phyloP scores from a whole-genome alignment of 2,329 filamentous ascomycete species.

The Thermomyces lanuginosus region DNA sequence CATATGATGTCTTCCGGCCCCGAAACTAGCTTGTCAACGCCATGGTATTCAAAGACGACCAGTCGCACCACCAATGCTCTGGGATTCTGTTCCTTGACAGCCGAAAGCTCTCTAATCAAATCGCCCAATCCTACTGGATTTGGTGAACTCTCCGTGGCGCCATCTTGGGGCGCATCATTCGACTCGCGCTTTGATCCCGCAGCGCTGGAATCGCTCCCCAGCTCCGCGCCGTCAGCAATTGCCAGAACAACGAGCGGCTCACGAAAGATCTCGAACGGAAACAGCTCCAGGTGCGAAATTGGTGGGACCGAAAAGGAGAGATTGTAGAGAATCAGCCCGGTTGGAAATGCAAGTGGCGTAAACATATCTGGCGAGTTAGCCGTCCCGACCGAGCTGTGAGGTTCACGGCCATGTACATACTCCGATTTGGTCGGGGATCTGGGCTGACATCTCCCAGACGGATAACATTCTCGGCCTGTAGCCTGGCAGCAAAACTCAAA shows the following conservation, averaged over 20 bases:
- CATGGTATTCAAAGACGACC: constrained; percentile 60
- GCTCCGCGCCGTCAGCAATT: constrained; percentile 63
- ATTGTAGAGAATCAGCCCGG: constrained; percentile 76
- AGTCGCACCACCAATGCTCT: constrained; percentile 64
- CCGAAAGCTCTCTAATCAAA: constrained; percentile 48
- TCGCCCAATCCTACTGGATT: constrained; percentile 21
- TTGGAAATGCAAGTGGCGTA: constrained; percentile 73
- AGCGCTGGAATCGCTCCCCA: constrained; percentile 24
- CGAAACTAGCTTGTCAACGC: constrained; percentile 38
- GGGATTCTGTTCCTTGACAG: constrained; percentile 54
- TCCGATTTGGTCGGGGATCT: constrained; percentile 70
- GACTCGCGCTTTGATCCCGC: constrained; percentile 3
- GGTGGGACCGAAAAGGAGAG: constrained; percentile 64
- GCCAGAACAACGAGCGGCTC: constrained; percentile 73
- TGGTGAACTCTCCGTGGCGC: constrained; percentile 17
- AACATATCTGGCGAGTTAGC: constrained; percentile 56
- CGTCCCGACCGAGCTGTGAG: neutral
- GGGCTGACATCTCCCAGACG: constrained; percentile 73
- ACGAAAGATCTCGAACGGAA: constrained; percentile 79
- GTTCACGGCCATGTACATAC: constrained; percentile 34
- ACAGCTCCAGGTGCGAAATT: constrained; percentile 61
- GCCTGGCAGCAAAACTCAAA: constrained; percentile 56
- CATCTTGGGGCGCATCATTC: constrained; percentile 5
- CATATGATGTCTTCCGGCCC: constrained; percentile 49
- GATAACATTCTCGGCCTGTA: constrained; percentile 66